Evolutionary conservation across 495 filamentous ascomycete species (phyloP).

Genomic region (Penicillium parvum): DNA sequence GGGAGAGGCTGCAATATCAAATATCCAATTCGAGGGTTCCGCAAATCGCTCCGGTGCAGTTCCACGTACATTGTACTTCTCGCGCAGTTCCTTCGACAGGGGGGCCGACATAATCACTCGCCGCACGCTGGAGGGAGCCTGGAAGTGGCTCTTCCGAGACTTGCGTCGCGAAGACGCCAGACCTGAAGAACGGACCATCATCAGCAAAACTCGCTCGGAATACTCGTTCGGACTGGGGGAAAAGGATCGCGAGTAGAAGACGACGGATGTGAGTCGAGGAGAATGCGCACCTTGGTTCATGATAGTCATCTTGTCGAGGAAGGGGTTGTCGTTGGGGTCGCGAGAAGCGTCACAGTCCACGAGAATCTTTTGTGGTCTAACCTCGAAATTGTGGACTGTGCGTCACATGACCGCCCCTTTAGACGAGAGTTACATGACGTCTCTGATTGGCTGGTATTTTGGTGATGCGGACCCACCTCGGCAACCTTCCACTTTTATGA

Average conservation of each 20-base stretch:
- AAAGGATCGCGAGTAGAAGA: conserved; percentile 2
- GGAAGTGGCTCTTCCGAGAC: conserved; percentile 96
- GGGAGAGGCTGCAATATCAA: too few relatives aligned
- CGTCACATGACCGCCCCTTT: conserved; percentile 40
- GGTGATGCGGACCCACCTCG: too few relatives aligned
- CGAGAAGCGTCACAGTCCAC: conserved; percentile 11
- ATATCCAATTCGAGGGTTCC: conserved; percentile 5
- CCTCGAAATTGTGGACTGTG: conserved; percentile 36
- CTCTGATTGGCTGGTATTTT: too few relatives aligned
- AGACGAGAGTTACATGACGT: too few relatives aligned
- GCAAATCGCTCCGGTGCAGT: neutral
- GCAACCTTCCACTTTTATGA: too few relatives aligned
- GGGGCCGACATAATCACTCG: conserved; percentile 91
- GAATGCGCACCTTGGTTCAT: conserved; percentile 36
- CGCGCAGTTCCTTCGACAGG: conserved; percentile 89
- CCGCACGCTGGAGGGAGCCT: conserved; percentile 83
- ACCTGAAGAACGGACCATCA: conserved; percentile 41
- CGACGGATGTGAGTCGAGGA: conserved; percentile 1
- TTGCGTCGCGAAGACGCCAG: conserved; percentile 87
- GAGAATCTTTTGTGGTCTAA: conserved; percentile 23
- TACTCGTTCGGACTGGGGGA: conserved; percentile 5
- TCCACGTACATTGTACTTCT: conserved; percentile 83
- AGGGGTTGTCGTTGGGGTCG: conserved; percentile 39
- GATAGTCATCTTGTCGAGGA: conserved; percentile 38
- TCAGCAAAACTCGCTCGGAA: conserved; percentile 16